These are phyloP conservation scores for Thermochaetoides thermophila DNA, from an alignment of 495 filamentous ascomycete genomes.

Conservation along the genomic window DNA sequence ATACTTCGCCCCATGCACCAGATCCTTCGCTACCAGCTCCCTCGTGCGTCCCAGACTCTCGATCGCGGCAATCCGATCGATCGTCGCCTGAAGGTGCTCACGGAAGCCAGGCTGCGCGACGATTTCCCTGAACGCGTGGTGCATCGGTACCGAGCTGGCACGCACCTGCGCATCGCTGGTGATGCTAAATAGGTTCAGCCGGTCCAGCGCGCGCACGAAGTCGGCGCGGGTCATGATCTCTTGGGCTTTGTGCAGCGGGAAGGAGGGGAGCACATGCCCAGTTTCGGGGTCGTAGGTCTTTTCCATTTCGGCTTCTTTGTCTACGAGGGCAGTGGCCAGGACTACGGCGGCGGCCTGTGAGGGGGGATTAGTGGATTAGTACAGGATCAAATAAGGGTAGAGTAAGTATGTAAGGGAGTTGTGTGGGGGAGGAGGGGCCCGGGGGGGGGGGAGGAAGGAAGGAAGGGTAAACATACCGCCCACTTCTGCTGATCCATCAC, in stretches of 20 bases:
- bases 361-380: neutral
- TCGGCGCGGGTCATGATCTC: constrained; percentile 88
- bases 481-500: constrained; percentile 99
- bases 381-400: neutral
- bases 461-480: constrained; percentile 41
- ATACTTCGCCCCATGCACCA: constrained; percentile 64
- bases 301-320: constrained; percentile 55
- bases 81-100: constrained; percentile 63
- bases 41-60: constrained; percentile 85
- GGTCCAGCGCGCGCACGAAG: constrained; percentile 85
- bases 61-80: constrained; percentile 74
- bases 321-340: constrained; percentile 76
- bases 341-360: constrained; percentile 80
- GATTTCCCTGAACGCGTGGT: constrained; percentile 74
- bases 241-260: constrained; percentile 70
- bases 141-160: constrained; percentile 92
- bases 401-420: no score
- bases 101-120: constrained; percentile 60
- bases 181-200: constrained; percentile 91
- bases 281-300: constrained; percentile 42
- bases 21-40: constrained; percentile 76
- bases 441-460: no score
- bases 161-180: constrained; percentile 76
- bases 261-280: constrained; percentile 69
- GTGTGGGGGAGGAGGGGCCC: no score